phyloP scores from a whole-genome alignment of 306 rosid genomes.

The Amphicarpaea edgeworthii region DNA sequence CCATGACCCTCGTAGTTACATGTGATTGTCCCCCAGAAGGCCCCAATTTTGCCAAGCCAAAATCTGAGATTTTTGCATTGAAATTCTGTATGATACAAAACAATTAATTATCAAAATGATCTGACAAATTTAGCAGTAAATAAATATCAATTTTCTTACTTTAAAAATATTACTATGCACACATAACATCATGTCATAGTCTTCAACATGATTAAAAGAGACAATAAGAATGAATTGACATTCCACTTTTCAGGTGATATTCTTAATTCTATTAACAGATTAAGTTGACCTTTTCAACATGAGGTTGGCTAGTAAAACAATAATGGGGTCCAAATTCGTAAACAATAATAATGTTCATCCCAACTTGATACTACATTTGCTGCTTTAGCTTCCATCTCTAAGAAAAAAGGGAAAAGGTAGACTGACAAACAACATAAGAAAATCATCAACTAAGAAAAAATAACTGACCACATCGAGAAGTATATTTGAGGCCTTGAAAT shows the following conservation, averaged over 20 bases:
- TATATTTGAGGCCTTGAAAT: conserved; percentile 90
- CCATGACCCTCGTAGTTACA: conserved; percentile 82
- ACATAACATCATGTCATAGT: conserved; percentile 9
- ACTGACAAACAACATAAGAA: conserved; percentile 27
- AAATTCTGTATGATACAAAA: conserved; percentile 55
- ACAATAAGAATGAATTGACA: background rate
- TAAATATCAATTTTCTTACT: conserved; percentile 18
- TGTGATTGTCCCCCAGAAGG: conserved; percentile 79
- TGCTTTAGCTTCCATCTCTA: background rate
- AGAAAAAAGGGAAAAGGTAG: conserved; percentile 7
- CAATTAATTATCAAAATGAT: conserved; percentile 7
- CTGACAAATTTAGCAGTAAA: background rate
- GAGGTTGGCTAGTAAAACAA: background rate
- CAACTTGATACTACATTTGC: background rate
- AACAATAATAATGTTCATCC: background rate
- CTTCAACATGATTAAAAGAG: conserved; percentile 30
- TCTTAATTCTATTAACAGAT: conserved; percentile 16
- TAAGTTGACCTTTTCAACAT: background rate
- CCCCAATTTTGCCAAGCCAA: conserved; percentile 85
- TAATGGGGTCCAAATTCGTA: conserved; percentile 11
- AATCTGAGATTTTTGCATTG: conserved; percentile 84
- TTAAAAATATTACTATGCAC: background rate
- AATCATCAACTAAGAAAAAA: conserved; percentile 1
- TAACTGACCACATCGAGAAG: conserved; percentile 78
- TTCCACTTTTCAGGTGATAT: background rate